Evolutionary conservation across 1,284 basidiomycete species (phyloP), one percentile per base, ranked within the genome.

Genomic region (Naganishia albida): DNA sequence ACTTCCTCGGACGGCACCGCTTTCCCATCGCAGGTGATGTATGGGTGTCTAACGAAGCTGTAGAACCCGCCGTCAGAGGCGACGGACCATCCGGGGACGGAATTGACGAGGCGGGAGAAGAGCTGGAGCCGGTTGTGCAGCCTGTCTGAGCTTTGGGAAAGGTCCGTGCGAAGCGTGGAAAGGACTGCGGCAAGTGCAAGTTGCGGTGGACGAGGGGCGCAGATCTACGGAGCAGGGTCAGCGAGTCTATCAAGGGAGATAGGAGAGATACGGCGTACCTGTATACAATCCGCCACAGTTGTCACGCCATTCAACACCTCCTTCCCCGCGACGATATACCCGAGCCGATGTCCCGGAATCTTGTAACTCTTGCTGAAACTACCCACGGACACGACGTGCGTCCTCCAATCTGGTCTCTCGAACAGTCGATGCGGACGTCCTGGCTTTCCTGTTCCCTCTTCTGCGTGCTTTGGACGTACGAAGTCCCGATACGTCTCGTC

Each of bases 401-500:
- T 73, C 42, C 88, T 82, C 88, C 89, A 91, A 48, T 79, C 75
- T 72, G 80, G 79, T 62, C 78, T 72, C 66, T 75, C 72, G 50
- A 80, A 80, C 55, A 80, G 67, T 16, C 44, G 50, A 63, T 80
- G 79, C 18, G 77, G 78, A 28, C 69, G 68, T 18, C 63, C 67
- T 23, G 69, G 59, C 1, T 63, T 13, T n/a, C 42, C 26, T 10
- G 25, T 68, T 26, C 55, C 65, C n/a, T 42, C 67, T 25, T 38
- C 23, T 34, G 40, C 30, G 48, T 15, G 20, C 49, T 15, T 1
- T 3, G 69, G 70, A 43, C 82, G 77, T 50, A 91, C 82, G 72
- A 94, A 93, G 72, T 94, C 91, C 20, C 90, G 85, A 76, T 95
- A 94, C 0, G 91, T 92, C 77, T 92, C 89, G 75, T 93, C 90